Evolutionary conservation across 1,284 basidiomycete genomes (phyloP), one percentile per base, ranked within the genome.

Genomic region (Moniliophthora roreri): DNA sequence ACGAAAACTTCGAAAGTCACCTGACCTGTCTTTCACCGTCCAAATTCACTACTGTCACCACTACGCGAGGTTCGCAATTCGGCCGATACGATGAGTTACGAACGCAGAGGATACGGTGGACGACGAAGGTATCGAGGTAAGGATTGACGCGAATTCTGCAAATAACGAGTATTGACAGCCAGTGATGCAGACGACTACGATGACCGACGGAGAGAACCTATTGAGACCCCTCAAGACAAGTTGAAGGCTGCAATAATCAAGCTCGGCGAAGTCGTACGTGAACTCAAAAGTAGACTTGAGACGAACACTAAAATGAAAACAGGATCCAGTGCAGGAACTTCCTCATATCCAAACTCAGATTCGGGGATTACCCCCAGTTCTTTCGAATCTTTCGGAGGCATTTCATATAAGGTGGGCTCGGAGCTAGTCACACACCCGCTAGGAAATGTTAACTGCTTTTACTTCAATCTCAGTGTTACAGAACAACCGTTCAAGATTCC

Each of bases 401-500:
- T 82, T 94, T 68, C 82, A 89, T 52, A 77, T 87, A 69, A 88
- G 81, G 91, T 91, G 61, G 41, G 74, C 72, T n/a, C n/a, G n/a
- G 28, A 26, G 34, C 18, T 26, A 21, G 15, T 48, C n/a, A 20
- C 36, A 28, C 49, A 36, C 42, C 46, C 42, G 40, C 37, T 15
- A 44, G 41, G 26, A 15, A 18, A 35, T 45, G 6, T 26, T 48
- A 13, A 44, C 16, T 21, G 26, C 21, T 41, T 34, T 48, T 18
- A 3, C 7, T 24, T 13, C 18, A 26, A 36, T 20, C 21, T 16
- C 23, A 78, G 76, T 52, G 81, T 95, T 46, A 92, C 88, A 0
- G 92, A 97, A 69, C 86, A 95, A 62, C 94, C 94, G 0, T 94
- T 85, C 76, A 98, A 98, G 75, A 89, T 91, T 45, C 88, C 91